These are phyloP conservation scores for Candida sanyaensis DNA, from an alignment of 1,139 yeast species.

Conservation along the genomic window DNA sequence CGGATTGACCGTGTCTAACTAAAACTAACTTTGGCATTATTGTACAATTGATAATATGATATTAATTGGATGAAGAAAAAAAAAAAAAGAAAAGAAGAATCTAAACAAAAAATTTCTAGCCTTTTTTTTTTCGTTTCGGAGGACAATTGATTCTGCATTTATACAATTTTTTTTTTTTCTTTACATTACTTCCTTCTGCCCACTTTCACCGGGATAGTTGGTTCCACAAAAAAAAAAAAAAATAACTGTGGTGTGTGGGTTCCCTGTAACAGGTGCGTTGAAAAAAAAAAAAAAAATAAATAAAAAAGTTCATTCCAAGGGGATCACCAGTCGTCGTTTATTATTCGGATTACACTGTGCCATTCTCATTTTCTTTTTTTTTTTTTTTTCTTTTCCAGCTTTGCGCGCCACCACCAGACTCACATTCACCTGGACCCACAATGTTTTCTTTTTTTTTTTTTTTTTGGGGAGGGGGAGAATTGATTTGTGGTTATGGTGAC, in stretches of 20 bases:
- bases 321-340: constrained; percentile 7
- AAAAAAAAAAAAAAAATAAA: neutral
- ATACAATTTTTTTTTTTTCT: neutral
- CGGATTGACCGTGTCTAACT: constrained; percentile 98
- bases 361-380: constrained; percentile 2
- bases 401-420: neutral
- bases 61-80: neutral
- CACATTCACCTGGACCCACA: neutral
- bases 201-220: constrained; percentile 1
- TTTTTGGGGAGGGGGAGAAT: too few relatives aligned
- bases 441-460: too few relatives aligned
- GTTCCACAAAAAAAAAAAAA: neutral
- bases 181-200: neutral
- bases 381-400: neutral
- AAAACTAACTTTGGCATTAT: constrained; percentile 68
- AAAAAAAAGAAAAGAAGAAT: neutral
- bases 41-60: neutral
- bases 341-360: constrained; percentile 6
- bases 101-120: neutral
- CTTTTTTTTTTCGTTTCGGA: constrained; percentile 1
- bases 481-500: too few relatives aligned
- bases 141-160: neutral
- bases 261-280: too few relatives aligned
- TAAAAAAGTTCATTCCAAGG: neutral
- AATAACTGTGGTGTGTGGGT: neutral